phyloP scores from a whole-genome alignment of 2,329 filamentous ascomycete genomes.

The Calonectria leucothoes region DNA sequence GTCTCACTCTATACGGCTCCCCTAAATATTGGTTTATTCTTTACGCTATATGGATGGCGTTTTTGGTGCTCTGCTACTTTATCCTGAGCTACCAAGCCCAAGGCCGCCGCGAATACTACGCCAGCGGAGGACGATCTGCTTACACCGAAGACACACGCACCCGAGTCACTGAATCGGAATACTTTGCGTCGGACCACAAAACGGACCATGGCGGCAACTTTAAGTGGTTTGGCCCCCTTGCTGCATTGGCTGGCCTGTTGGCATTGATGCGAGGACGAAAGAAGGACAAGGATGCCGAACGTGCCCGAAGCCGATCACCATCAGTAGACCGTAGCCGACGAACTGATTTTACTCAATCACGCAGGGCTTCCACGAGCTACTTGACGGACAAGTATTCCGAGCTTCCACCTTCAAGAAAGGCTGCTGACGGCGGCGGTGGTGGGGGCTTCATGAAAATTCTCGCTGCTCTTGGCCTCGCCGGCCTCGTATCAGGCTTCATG shows the following conservation, averaged over 20 bases:
- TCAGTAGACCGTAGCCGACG: constrained; percentile 51
- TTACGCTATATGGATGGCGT: constrained; percentile 81
- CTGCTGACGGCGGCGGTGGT: constrained; percentile 56
- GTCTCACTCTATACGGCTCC: constrained; percentile 91
- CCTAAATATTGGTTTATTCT: constrained; percentile 87
- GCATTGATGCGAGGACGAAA: constrained; percentile 60
- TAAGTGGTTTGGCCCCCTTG: constrained; percentile 65
- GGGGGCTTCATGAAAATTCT: constrained; percentile 72
- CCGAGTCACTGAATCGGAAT: constrained; percentile 54
- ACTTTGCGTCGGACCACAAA: constrained; percentile 49
- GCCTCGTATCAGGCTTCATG: constrained; percentile 69
- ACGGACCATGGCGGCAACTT: constrained; percentile 46
- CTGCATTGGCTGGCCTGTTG: constrained; percentile 62
- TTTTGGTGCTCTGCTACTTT: constrained; percentile 82
- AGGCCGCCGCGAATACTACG: constrained; percentile 65
- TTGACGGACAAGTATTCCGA: constrained; percentile 75
- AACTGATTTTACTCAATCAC: constrained; percentile 64
- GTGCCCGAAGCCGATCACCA: constrained; percentile 53
- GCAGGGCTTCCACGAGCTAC: constrained; percentile 67
- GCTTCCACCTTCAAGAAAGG: constrained; percentile 48
- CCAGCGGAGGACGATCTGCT: constrained; percentile 68
- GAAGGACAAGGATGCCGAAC: constrained; percentile 55
- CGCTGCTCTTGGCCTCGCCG: constrained; percentile 71
- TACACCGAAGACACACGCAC: constrained; percentile 57
- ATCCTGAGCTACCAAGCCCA: constrained; percentile 78